Evolutionary conservation across 345 rosid species (phyloP).

Genomic region (Gossypium australe): DNA sequence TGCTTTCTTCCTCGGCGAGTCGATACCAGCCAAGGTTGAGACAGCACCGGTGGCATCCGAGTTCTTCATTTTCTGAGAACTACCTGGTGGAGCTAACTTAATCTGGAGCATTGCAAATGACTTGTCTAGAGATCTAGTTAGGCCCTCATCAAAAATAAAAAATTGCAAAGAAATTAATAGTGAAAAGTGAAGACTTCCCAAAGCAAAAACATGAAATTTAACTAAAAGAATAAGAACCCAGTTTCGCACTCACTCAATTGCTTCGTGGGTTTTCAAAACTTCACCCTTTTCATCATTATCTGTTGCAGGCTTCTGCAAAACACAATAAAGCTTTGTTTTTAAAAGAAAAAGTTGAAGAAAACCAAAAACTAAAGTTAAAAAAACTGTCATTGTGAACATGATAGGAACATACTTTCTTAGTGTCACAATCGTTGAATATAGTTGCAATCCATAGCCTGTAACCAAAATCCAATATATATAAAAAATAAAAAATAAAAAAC

Average conservation of each 20-base stretch:
- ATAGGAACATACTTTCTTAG: conserved; percentile 46
- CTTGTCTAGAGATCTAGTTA: conserved; percentile 72
- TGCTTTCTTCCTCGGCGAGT: conserved; percentile 48
- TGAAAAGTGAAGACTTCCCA: background rate
- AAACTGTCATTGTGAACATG: background rate
- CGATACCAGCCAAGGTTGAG: conserved; percentile 19
- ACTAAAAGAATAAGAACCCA: background rate
- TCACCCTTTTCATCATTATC: conserved; percentile 54
- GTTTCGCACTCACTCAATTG: conserved; percentile 61
- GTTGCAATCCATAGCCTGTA: conserved; percentile 54
- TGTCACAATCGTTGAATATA: conserved; percentile 44
- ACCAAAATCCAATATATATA: background rate
- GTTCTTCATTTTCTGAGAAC: conserved; percentile 39
- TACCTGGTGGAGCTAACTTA: conserved; percentile 64
- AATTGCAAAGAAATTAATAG: background rate
- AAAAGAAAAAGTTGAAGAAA: background rate
- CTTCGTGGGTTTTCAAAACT: conserved; percentile 72
- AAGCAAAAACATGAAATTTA: background rate
- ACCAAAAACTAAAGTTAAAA: background rate
- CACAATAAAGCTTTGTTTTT: background rate
- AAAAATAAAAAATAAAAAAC: conserved; percentile 5
- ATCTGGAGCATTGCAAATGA: conserved; percentile 58
- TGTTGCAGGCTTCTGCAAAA: conserved; percentile 29
- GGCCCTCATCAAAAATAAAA: conserved; percentile 22
- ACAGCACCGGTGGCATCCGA: conserved; percentile 29